Evolutionary conservation across 441 rosid species (phyloP), one percentile per base, ranked within the genome.

Genomic region (Croton setiger): DNA sequence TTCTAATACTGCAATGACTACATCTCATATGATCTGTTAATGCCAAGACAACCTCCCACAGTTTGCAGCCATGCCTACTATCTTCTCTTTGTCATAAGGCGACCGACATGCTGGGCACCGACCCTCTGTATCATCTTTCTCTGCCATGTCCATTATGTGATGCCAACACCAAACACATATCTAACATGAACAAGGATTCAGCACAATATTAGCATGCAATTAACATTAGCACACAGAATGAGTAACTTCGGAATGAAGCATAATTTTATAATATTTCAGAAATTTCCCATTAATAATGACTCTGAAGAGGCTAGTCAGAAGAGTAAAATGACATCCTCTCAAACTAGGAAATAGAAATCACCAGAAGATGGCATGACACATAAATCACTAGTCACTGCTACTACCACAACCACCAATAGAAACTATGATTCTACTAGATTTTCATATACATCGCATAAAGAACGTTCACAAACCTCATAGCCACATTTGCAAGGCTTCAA

Each of bases 401-500:
- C 31, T 27, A 27, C 31, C 31, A 27, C 20, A n/a, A 4, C n/a
- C 9, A 27, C 31, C 10, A 17, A 1, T n/a, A 51, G 6, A 27
- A 9, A 52, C 53, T 27, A 21, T 15, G 20, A 56, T 56, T 56
- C 4, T 44, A 18, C 52, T 10, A 41, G 2, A 41, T 33, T 5
- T 12, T 27, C 12, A 17, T 17, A 8, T 9, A 7, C 44, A 36
- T 12, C n/a, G n/a, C n/a, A n/a, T 27, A 27, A 27, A 27, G 31
- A 27, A 27, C 31, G 31, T 37, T 7, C 43, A 39, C 43, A 5
- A 4, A 91, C 98, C 91, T 93, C 94, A 11, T 93, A 93, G 44
- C 96, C 98, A 80, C 98, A 93, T 86, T 85, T 85, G 89, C 98
- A 93, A 67, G 98, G 98, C 86, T 88, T 93, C 77, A 93, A 79